phyloP scores from a whole-genome alignment of 2,329 filamentous ascomycete species.

The Penicillium occitanis region DNA sequence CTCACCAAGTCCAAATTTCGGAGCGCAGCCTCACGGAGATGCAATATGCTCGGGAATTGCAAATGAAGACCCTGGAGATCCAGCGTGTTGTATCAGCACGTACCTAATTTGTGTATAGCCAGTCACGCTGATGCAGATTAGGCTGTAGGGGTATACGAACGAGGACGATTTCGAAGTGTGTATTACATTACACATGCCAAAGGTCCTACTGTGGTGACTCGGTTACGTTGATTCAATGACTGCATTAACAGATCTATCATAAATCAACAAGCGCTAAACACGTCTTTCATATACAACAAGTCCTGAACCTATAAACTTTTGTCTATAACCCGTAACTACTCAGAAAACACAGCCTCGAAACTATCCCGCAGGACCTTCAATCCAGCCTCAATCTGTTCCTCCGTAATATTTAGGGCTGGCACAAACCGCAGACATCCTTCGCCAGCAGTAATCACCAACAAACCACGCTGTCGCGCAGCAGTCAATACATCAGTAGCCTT shows the following conservation, averaged over 20 bases:
- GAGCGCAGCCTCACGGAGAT: no score
- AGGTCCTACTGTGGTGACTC: no score
- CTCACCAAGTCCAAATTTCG: no score
- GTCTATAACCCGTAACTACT: constrained; percentile 2
- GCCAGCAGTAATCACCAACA: constrained; percentile 89
- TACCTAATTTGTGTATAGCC: no score
- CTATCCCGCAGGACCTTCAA: constrained; percentile 72
- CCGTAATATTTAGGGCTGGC: constrained; percentile 76
- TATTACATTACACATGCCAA: no score
- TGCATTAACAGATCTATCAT: not conserved
- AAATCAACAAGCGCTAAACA: not conserved
- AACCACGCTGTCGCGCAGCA: constrained; percentile 79
- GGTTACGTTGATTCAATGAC: not conserved
- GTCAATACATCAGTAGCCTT: constrained; percentile 64
- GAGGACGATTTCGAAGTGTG: no score
- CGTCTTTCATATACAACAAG: not conserved
- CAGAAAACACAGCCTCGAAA: constrained; percentile 53
- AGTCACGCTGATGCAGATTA: no score
- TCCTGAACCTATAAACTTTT: not conserved
- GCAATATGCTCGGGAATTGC: no score
- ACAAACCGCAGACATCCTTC: constrained; percentile 92
- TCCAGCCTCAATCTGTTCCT: constrained; percentile 76
- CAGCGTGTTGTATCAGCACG: no score
- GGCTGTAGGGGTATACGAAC: no score
- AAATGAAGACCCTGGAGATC: no score